These are phyloP conservation scores for Babesia bigemina DNA, from an alignment of 169 alveolate species.

Conservation along the genomic window DNA sequence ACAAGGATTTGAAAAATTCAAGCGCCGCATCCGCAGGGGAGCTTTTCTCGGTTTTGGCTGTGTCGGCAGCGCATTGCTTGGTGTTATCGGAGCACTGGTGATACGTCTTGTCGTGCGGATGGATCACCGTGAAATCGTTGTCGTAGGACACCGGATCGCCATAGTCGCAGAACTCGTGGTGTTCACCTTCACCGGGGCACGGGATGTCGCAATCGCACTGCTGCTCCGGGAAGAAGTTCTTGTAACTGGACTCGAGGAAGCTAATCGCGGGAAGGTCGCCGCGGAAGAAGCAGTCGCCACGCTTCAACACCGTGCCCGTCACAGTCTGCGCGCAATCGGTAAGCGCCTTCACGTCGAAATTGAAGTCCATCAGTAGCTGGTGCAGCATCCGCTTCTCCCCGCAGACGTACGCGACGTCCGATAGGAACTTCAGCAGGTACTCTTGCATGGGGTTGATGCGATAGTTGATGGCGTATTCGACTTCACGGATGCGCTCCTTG, in stretches of 20 bases:
- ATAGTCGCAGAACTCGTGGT: background rate
- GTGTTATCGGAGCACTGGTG: too few relatives aligned
- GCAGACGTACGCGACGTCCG: conserved; percentile 52
- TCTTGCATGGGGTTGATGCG: conserved; percentile 60
- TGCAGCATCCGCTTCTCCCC: conserved; percentile 42
- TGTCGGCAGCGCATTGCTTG: too few relatives aligned
- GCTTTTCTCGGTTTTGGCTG: too few relatives aligned
- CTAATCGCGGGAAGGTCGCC: conserved; percentile 27
- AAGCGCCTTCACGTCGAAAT: conserved; percentile 31
- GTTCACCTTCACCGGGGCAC: background rate
- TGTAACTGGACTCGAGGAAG: background rate
- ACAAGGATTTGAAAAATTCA: too few relatives aligned
- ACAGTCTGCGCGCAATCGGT: conserved; percentile 52
- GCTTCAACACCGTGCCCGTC: conserved; percentile 31
- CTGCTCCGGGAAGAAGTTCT: conserved; percentile 6
- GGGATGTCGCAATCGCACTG: background rate
- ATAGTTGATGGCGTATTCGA: conserved; percentile 49
- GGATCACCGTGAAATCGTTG: too few relatives aligned
- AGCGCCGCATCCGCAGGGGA: too few relatives aligned
- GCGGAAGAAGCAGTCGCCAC: conserved; percentile 46
- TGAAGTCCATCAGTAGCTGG: conserved; percentile 59
- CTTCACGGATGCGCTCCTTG: conserved; percentile 50
- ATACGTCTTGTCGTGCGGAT: too few relatives aligned
- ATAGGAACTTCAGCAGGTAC: conserved; percentile 43
- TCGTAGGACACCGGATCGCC: background rate